Evolutionary conservation across 2,329 filamentous ascomycete genomes (phyloP).

Genomic region (Macrophomina tecta): DNA sequence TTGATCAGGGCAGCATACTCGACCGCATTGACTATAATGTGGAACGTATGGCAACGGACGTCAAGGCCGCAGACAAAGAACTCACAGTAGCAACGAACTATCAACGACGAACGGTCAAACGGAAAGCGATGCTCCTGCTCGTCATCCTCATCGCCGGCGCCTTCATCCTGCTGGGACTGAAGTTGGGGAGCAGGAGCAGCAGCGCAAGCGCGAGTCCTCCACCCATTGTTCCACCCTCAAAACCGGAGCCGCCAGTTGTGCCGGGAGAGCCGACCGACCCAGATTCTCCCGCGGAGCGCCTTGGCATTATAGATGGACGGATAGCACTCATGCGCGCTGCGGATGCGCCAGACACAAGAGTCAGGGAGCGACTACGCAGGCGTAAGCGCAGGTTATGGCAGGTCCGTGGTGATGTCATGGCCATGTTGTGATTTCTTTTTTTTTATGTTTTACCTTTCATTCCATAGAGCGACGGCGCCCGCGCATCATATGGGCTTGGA

Average conservation of each 20-base stretch:
- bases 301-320: conserved; percentile 1
- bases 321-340: background rate
- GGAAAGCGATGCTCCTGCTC: conserved; percentile 91
- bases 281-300: conserved; percentile 5
- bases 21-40: conserved; percentile 80
- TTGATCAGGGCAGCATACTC: conserved; percentile 59
- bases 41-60: conserved; percentile 90
- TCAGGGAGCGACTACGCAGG: conserved; percentile 21
- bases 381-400: conserved; percentile 21
- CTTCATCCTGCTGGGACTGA: conserved; percentile 85
- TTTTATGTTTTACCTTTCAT: background rate
- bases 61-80: conserved; percentile 92
- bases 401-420: conserved; percentile 24
- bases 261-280: conserved; percentile 2
- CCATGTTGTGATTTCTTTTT: conserved; percentile 13
- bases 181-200: conserved; percentile 53
- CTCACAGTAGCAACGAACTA: conserved; percentile 86
- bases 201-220: conserved; percentile 18
- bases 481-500: background rate
- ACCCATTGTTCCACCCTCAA: conserved; percentile 17
- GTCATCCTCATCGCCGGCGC: conserved; percentile 82
- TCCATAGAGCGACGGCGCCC: conserved; percentile 1
- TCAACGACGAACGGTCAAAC: conserved; percentile 84
- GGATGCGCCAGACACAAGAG: conserved; percentile 3
- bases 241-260: conserved; percentile 10